phyloP scores from a whole-genome alignment of 495 filamentous ascomycete genomes.

The Penicillium malachiteum region DNA sequence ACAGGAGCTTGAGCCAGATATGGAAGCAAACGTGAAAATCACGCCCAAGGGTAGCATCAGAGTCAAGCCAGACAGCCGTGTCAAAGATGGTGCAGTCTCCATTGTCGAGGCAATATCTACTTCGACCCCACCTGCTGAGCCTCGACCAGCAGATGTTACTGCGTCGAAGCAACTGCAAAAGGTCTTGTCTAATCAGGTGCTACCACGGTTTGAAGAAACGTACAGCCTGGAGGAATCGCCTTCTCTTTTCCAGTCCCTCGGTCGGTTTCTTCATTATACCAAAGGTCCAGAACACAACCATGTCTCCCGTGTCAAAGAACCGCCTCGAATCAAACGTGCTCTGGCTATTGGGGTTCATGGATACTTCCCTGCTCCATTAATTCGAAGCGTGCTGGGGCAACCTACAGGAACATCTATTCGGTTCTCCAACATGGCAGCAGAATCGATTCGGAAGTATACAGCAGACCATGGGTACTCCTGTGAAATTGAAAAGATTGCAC shows the following conservation, averaged over 20 bases:
- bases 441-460: conserved; percentile 79
- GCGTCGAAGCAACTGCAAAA: conserved; percentile 48
- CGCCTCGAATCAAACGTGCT: conserved; percentile 73
- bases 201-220: conserved; percentile 67
- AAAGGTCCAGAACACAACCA: conserved; percentile 64
- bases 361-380: conserved; percentile 80
- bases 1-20: conserved; percentile 14
- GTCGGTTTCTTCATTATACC: conserved; percentile 61
- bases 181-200: conserved; percentile 59
- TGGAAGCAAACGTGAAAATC: conserved; percentile 39
- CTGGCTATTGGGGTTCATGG: conserved; percentile 94
- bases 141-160: conserved; percentile 31
- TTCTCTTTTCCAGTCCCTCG: conserved; percentile 69
- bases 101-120: conserved; percentile 37
- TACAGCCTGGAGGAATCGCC: conserved; percentile 66
- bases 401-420: conserved; percentile 92
- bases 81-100: conserved; percentile 36
- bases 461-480: conserved; percentile 62
- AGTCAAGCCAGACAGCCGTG: conserved; percentile 42
- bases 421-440: conserved; percentile 85
- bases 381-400: conserved; percentile 86
- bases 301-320: conserved; percentile 66
- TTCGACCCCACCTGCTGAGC: conserved; percentile 17
- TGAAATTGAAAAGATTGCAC: conserved; percentile 83
- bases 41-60: conserved; percentile 45